A percentile compares a stretch with the other conserved stretches of the same genome.
Conservation (phyloP, 2,329 filamentous ascomycete species). For the Aspergillus ruber region DNA sequence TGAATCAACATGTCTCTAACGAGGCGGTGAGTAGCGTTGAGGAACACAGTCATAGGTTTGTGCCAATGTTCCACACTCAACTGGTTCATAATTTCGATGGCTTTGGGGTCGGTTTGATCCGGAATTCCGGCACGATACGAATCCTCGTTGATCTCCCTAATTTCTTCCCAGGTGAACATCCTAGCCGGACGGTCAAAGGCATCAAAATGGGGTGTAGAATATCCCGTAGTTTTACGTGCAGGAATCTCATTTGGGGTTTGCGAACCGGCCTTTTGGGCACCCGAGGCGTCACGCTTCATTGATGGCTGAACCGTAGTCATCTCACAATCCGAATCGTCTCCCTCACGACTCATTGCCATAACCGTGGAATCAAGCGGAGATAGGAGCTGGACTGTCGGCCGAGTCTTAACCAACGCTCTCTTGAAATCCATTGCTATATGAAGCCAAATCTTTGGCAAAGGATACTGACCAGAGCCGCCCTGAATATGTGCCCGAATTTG, state of each 20-base stretch:
- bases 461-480: slow-evolving; percentile 38
- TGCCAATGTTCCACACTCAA: slow-evolving; percentile 56
- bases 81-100: slow-evolving; percentile 53
- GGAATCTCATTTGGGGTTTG: not conserved
- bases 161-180: slow-evolving; percentile 30
- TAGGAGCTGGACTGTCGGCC: slow-evolving; percentile 26
- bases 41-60: slow-evolving; percentile 42
- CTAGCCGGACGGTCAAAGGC: slow-evolving; percentile 12
- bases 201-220: slow-evolving; percentile 17
- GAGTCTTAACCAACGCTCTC: slow-evolving; percentile 40
- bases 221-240: slow-evolving; percentile 2
- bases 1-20: slow-evolving; percentile 33
- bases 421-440: slow-evolving; percentile 48
- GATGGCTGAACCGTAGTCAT: slow-evolving; percentile 7
- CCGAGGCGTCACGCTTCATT: slow-evolving; percentile 17
- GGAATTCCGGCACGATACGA: slow-evolving; percentile 55
- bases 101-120: slow-evolving; percentile 53
- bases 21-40: slow-evolving; percentile 22
- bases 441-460: slow-evolving; percentile 40
- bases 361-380: slow-evolving; percentile 28
- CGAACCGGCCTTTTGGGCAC: not conserved
- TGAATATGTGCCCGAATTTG: slow-evolving; percentile 50
- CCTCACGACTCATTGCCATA: slow-evolving; percentile 22
- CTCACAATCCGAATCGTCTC: slow-evolving; percentile 22
- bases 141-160: slow-evolving; percentile 50